phyloP scores from a whole-genome alignment of 2,329 filamentous ascomycete genomes.

The Exophiala phaeomuriformis region DNA sequence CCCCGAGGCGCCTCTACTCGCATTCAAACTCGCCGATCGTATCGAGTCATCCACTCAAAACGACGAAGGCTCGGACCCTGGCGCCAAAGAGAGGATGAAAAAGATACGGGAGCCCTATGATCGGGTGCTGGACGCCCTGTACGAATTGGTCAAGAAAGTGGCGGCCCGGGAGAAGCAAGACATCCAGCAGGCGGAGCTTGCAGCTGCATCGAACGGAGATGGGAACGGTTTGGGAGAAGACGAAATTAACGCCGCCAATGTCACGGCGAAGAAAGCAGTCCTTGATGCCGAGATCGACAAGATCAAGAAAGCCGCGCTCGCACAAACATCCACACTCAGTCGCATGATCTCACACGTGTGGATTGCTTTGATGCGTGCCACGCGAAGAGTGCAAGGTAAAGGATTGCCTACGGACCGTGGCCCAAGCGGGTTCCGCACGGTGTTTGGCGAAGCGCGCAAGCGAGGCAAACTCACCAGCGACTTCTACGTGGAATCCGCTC shows the following conservation, averaged over 20 bases:
- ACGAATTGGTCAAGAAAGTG: slow-evolving; percentile 68
- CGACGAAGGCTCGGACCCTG: slow-evolving; percentile 65
- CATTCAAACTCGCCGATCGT: slow-evolving; percentile 81
- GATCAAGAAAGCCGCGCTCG: slow-evolving; percentile 58
- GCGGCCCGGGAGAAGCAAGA: slow-evolving; percentile 59
- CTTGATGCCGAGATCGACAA: slow-evolving; percentile 50
- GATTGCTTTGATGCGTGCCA: slow-evolving; percentile 89
- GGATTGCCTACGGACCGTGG: slow-evolving; percentile 60
- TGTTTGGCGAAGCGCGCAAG: slow-evolving; percentile 83
- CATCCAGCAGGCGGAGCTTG: slow-evolving; percentile 49
- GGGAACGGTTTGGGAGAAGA: slow-evolving; percentile 39
- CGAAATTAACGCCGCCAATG: slow-evolving; percentile 44
- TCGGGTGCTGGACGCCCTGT: slow-evolving; percentile 76
- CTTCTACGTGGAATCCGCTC: slow-evolving; percentile 85
- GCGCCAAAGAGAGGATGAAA: slow-evolving; percentile 56
- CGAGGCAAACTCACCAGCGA: slow-evolving; percentile 85
- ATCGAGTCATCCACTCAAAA: slow-evolving; percentile 70
- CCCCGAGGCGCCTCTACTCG: slow-evolving; percentile 83
- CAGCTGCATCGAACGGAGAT: slow-evolving; percentile 35
- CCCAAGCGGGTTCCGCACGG: slow-evolving; percentile 64
- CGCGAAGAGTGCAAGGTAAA: slow-evolving; percentile 86
- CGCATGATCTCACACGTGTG: slow-evolving; percentile 86
- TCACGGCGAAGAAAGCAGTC: slow-evolving; percentile 46
- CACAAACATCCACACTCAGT: slow-evolving; percentile 68
- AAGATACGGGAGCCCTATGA: slow-evolving; percentile 79